phyloP scores from a whole-genome alignment of 2,329 filamentous ascomycete species.

The Amesomyces nigricolor region DNA sequence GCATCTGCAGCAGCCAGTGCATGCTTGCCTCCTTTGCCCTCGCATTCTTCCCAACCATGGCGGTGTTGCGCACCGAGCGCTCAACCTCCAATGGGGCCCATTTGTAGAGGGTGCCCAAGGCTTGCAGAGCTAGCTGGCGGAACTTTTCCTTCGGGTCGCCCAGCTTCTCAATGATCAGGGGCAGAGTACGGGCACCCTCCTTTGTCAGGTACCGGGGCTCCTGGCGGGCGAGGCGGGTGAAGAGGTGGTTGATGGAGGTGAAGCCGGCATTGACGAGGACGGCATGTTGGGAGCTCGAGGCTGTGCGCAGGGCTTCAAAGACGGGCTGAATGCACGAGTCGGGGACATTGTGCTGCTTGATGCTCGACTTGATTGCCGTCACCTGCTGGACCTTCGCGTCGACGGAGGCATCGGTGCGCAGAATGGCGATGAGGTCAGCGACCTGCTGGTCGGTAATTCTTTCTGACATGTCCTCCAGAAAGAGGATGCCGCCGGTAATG shows the following conservation, averaged over 20 bases:
- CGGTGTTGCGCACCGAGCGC: slow-evolving; percentile 68
- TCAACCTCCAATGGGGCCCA: slow-evolving; percentile 70
- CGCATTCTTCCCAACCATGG: slow-evolving; percentile 73
- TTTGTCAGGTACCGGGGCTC: slow-evolving; percentile 68
- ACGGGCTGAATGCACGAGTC: slow-evolving; percentile 64
- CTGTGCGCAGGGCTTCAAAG: slow-evolving; percentile 74
- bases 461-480: slow-evolving; percentile 31
- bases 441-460: slow-evolving; percentile 36
- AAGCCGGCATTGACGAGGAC: slow-evolving; percentile 77
- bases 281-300: slow-evolving; percentile 70
- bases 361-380: slow-evolving; percentile 73
- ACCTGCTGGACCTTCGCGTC: slow-evolving; percentile 60
- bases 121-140: slow-evolving; percentile 65
- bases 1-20: slow-evolving; percentile 84
- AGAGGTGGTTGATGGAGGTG: slow-evolving; percentile 78
- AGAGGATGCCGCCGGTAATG: slow-evolving; percentile 9
- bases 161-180: slow-evolving; percentile 74
- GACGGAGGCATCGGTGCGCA: slow-evolving; percentile 51
- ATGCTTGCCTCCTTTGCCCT: slow-evolving; percentile 80
- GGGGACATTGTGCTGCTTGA: slow-evolving; percentile 88
- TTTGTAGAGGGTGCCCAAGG: slow-evolving; percentile 70
- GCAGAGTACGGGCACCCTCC: slow-evolving; percentile 65
- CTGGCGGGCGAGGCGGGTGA: slow-evolving; percentile 81
- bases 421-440: slow-evolving; percentile 35
- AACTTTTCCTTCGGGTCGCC: slow-evolving; percentile 86